Evolutionary conservation across 768 basidiomycete genomes (phyloP), one percentile per base, ranked within the genome.

Genomic region (Xanthoconium stramineum): DNA sequence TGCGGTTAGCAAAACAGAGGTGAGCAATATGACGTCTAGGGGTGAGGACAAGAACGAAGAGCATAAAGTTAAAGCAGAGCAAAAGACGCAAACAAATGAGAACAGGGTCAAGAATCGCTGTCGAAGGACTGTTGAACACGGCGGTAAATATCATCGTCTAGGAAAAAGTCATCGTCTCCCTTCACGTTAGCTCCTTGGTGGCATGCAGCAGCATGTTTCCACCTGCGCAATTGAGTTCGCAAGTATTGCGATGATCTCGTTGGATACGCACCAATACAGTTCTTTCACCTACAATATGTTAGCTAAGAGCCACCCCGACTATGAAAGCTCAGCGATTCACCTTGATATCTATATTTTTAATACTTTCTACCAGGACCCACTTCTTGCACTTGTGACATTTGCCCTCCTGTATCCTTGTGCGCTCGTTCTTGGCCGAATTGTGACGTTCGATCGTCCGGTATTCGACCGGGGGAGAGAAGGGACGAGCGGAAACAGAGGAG

Each of bases 141-240:
- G 45, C 61, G 58, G 49, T 72, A 77, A 24, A 83, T 71, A 5
- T 74, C 71, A 58, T 89, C 85, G 37, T 81, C 74, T 56, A 83
- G 71, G 62, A 80, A 86, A 55, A 80, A 74, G 65, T 85, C 80
- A 52, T 74, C 65, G 56, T 89, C 86, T 32, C 84, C 86, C 3
- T 71, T 68, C 48, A 87, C 69, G 17, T 72, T 76, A 6, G 79
- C 79, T 17, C 80, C 78, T 51, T 81, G 80, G 64, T 93, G 91
- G 62, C 91, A 93, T 17, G 79, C 61, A 1, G 88, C 88, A 30
- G 90, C 91, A 64, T 93, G 91, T 70, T 93, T 90, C 87, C 86
- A 90, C 88, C 85, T 86, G 49, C 19, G 17, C 19, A 32, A 47
- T 46, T 62, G 51, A 65, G 63, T 52, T 50, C 14, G 36, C 35